Evolutionary conservation across 495 filamentous ascomycete species (phyloP).

Genomic region (Cercophora samala): DNA sequence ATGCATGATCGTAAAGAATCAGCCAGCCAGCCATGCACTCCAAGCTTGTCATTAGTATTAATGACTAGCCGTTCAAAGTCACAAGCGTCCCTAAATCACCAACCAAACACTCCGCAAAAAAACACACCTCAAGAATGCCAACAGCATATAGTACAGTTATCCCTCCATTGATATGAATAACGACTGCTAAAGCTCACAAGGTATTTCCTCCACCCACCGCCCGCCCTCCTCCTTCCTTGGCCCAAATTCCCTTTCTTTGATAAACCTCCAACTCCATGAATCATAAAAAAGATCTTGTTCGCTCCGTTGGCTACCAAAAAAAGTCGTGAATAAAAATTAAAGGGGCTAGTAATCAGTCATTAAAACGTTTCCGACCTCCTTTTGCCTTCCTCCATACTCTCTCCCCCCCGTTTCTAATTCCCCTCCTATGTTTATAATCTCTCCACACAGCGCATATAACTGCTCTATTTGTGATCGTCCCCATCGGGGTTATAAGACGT

Average conservation of each 20-base stretch:
- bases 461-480: slow-evolving; percentile 31
- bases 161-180: neutral
- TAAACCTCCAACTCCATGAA: neutral
- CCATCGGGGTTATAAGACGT: slow-evolving; percentile 67
- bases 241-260: neutral
- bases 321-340: neutral
- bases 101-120: no score
- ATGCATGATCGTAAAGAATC: no score
- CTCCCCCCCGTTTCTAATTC: neutral
- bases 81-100: no score
- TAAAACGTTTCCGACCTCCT: neutral
- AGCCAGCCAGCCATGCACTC: no score
- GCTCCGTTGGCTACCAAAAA: neutral
- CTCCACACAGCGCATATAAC: no score
- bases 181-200: neutral
- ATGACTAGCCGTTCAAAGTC: no score
- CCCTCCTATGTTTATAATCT: neutral
- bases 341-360: neutral
- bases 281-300: neutral
- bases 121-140: neutral
- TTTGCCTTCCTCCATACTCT: neutral
- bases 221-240: no score
- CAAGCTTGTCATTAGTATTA: no score
- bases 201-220: neutral
- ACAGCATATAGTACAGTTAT: neutral